Evolutionary conservation across 2,329 filamentous ascomycete genomes (phyloP), one percentile per base, ranked within the genome.

Genomic region (Teratosphaeria gauchensis): DNA sequence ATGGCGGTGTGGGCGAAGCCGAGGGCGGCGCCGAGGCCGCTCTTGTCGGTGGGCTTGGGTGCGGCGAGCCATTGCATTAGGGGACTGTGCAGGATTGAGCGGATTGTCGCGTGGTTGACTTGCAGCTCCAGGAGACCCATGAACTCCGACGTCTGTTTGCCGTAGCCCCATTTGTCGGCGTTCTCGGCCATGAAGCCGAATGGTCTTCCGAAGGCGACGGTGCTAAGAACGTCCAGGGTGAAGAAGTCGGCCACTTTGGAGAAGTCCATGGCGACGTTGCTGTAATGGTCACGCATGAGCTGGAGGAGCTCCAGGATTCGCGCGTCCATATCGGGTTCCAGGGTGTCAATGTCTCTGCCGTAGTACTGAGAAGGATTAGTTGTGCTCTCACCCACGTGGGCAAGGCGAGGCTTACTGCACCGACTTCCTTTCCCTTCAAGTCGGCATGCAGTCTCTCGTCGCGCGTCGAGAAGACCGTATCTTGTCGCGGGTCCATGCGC

Each of bases 221-320:
- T 75, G 35, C 76, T 80, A 62, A 85, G 82, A 46, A 82, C 77
- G 59, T 84, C 82, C 4, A 84, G 70, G 0, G 80, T 81, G 57
- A 84, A 78, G 70, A 75, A 83, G 51, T 81, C 78, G 2, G 76
- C 74, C 60, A 80, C 80, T 5, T 70, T 69, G 2, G 74, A 77
- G 56, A 80, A 65, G 58, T 83, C 79, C 64, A 82, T 71, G 3
- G 72, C 65, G 1, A 65, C 75, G 3, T 75, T 72, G 4, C 76
- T 69, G 42, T 79, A 84, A 63, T 78, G 79, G n/a, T 62, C 65
- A 58, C 77, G 73, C 42, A 84, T 76, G 8, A 83, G 72, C 6
- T 73, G 64, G 32, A 84, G 62, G 1, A 82, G 66, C 11, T 80
- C 75, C 33, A 70, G 62, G 7, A 84, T 67, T 11, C 77, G 75